Evolutionary conservation across 371 early-diverging fungal species (phyloP).

Genomic region (Rhizopus delemar): DNA sequence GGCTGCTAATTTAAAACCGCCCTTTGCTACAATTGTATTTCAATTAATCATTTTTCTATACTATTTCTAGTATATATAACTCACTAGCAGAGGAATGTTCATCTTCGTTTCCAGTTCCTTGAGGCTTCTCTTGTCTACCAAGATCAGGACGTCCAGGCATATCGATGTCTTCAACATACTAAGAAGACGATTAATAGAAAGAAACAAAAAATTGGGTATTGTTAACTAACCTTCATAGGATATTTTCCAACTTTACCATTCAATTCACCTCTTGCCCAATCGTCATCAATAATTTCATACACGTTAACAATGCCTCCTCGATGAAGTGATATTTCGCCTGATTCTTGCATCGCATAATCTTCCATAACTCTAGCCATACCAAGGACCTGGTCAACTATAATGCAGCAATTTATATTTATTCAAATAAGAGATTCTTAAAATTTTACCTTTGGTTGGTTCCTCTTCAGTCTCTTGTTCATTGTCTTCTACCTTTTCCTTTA

Average conservation of each 20-base stretch:
- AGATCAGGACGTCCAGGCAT: conserved; percentile 52
- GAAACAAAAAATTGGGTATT: background rate
- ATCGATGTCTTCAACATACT: conserved; percentile 45
- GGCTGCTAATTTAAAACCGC: conserved; percentile 65
- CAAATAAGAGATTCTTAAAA: background rate
- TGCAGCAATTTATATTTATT: no score
- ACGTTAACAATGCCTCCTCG: conserved; percentile 69
- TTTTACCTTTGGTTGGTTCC: conserved; percentile 24
- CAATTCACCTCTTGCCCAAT: conserved; percentile 72
- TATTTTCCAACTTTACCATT: conserved; percentile 71
- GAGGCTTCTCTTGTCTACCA: conserved; percentile 20
- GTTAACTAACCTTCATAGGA: conserved; percentile 59
- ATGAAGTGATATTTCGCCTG: conserved; percentile 67
- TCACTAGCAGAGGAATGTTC: conserved; percentile 24
- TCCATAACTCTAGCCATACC: conserved; percentile 65
- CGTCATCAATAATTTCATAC: conserved; percentile 62
- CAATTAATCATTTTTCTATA: background rate
- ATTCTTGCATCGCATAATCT: conserved; percentile 69
- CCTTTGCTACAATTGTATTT: conserved; percentile 20
- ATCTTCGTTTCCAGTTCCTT: conserved; percentile 23
- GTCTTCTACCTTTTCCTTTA: background rate
- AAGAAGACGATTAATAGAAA: background rate
- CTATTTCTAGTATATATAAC: background rate
- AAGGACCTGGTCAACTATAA: conserved; percentile 31
- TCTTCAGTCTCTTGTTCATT: conserved; percentile 1